Base-by-base conservation (phyloP, 768 basidiomycete genomes). In the Serendipita indica region DNA sequence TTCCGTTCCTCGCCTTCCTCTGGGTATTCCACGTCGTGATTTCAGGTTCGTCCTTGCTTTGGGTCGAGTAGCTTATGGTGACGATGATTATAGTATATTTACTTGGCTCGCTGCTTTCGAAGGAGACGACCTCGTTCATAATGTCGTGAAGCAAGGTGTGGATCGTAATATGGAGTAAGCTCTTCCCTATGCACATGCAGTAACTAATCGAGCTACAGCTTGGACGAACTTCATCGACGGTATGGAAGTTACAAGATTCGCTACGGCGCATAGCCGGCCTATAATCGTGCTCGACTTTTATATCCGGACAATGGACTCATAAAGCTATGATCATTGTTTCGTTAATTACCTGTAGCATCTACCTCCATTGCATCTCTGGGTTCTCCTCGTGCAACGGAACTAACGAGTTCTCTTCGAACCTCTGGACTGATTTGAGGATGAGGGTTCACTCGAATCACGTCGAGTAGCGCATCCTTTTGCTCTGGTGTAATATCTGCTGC, bases 391-490 rank as follows among this genome's bases (percentile, higher is more conserved):
- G 79, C 84, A 7, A 92, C 89, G 2, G 86, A 88, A 66, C 82
- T 89, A 54, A 92, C 77, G 28, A 99, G 72, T 68, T 98, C 96
- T 62, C 96, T 72, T 66, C 96, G 78, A 58, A 97, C 83, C 72
- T 99, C 96, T 0, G 83, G 75, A 45, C 88, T 78, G 65, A 98
- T 96, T 68, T 90, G 84, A 4, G 83, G 76, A 67, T 99, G 96
- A 5, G 84, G 81, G 35, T 89, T 84, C 3, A 79, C 84, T 25
- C 91, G 81, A 49, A 93, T 77, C 39, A 97, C 91, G 64, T 98
- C 94, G 58, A 97, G 72, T n/a, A 99, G 73, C 0, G 94, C 91
- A 67, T 97, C 91, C 69, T 98, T 98, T 66, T 99, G 96, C 67
- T 99, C 94, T 1, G 89, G 88, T 0, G 94, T 94, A 65, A 99